Percentiles rank a stretch among this genome's conserved stretches.
These are phyloP conservation scores for Carex parvula DNA, from an alignment of 176 grass and related monocot genomes.

Conservation along the genomic window DNA sequence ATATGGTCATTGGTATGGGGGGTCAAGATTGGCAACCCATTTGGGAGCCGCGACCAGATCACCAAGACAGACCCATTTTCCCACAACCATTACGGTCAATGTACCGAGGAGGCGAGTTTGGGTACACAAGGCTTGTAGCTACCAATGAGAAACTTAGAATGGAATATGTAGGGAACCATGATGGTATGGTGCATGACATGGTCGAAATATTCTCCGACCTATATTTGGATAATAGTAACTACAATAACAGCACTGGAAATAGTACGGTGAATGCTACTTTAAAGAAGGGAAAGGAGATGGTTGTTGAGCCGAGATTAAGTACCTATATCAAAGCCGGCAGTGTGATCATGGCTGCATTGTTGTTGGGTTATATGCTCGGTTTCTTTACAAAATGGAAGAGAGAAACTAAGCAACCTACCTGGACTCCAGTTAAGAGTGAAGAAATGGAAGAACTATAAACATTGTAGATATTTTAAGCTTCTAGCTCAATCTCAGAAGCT, in stretches of 20 bases:
- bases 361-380: conserved; percentile 55
- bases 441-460: conserved; percentile 55
- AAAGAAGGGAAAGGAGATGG: conserved; percentile 20
- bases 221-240: conserved; percentile 12
- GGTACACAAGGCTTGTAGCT: conserved; percentile 72
- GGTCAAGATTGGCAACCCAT: conserved; percentile 71
- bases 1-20: conserved; percentile 95
- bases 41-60: conserved; percentile 73
- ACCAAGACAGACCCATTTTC: conserved; percentile 61
- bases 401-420: conserved; percentile 39
- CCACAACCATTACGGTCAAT: conserved; percentile 70
- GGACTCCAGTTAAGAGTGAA: conserved; percentile 71
- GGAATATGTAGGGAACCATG: conserved; percentile 81
- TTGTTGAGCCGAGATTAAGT: neutral
- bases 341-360: conserved; percentile 31
- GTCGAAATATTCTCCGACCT: conserved; percentile 70
- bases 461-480: neutral
- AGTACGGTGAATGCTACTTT: neutral
- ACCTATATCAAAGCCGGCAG: conserved; percentile 43
- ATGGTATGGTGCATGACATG: conserved; percentile 82
- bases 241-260: neutral
- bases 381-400: conserved; percentile 49
- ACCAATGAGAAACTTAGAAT: conserved; percentile 71
- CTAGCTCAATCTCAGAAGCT: neutral
- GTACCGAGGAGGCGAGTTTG: conserved; percentile 80